phyloP scores from a whole-genome alignment of 495 filamentous ascomycete species.

The Podospora comata region DNA sequence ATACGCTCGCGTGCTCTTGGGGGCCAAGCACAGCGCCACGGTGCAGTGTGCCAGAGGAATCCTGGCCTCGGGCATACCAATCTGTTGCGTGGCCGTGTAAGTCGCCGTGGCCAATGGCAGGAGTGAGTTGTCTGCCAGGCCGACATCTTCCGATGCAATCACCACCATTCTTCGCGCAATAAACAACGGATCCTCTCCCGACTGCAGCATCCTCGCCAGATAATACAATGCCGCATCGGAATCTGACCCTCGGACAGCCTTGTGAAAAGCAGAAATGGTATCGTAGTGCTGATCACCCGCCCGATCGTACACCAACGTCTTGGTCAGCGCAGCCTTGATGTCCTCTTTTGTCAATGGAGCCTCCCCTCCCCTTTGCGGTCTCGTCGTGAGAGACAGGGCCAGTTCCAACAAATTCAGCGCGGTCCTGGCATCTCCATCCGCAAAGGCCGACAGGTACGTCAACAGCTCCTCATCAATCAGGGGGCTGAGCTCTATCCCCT shows the following conservation, averaged over 20 bases:
- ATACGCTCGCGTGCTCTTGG: slow-evolving; percentile 85
- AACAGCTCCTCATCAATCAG: slow-evolving; percentile 77
- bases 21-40: slow-evolving; percentile 75
- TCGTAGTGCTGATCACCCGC: slow-evolving; percentile 95
- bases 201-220: slow-evolving; percentile 91
- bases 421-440: slow-evolving; percentile 88
- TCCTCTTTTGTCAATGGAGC: slow-evolving; percentile 53
- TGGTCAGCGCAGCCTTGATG: slow-evolving; percentile 77
- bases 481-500: slow-evolving; percentile 37
- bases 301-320: slow-evolving; percentile 90
- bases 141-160: slow-evolving; percentile 87
- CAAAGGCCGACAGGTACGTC: slow-evolving; percentile 74
- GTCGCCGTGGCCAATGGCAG: slow-evolving; percentile 79
- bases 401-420: slow-evolving; percentile 91
- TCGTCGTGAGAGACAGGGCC: slow-evolving; percentile 57
- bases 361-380: slow-evolving; percentile 24
- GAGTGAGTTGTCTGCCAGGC: slow-evolving; percentile 84
- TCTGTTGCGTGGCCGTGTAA: slow-evolving; percentile 79
- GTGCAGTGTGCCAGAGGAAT: slow-evolving; percentile 88
- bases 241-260: slow-evolving; percentile 83
- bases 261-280: slow-evolving; percentile 95
- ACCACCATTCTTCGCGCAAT: slow-evolving; percentile 90
- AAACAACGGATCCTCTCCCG: slow-evolving; percentile 89
- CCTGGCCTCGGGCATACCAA: slow-evolving; percentile 90
- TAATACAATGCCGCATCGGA: slow-evolving; percentile 90